Evolutionary conservation across 2,329 filamentous ascomycete species (phyloP), one percentile per base, ranked within the genome.

Genomic region (Coniochaeta prunicola): DNA sequence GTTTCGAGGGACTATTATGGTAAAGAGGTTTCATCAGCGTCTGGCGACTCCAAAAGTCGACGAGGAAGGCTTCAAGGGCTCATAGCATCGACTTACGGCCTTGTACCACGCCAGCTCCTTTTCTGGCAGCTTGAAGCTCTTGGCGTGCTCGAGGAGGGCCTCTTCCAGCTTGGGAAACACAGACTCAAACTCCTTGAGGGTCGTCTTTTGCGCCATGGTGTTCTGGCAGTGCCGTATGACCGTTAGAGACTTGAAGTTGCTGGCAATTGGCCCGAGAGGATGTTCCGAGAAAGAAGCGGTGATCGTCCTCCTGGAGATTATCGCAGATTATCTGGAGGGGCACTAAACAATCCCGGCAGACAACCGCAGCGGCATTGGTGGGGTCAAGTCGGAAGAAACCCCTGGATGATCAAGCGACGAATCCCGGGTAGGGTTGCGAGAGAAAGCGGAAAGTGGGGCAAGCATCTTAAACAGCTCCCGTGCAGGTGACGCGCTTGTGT

Each of bases 141-240:
- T 83, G 66, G 88, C 89, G 77, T 94, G 86, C 63, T 85, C 86
- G 66, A 92, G 81, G 59, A 99, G 79, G 69, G 92, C 91, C 72
- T 90, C 83, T 69, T 92, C 86, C 64, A 99, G 85, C 74, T 88
- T 88, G 59, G 91, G 91, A 78, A 92, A 97, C 72, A 97, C 84
- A 53, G 86, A 80, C 82, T 97, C 92, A 73, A 99, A 99, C 69
- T 96, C 88, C 69, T 89, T 80, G 60, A 92, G 85, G 55, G 88
- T 92, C 56, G 88, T 88, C 66, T 86, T 86, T 80, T 94, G 77
- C 45, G 83, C 81, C 82, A 85, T 86, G 57, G 68, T 77, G 62
- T 59, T 58, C 28, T 34, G 1, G 30, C 13, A 10, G 53, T 50
- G 24, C 12, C 30, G 45, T 28, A 9, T 3, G 24, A n/a, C 2